Evolutionary conservation across 1,139 yeast species (phyloP).

Genomic region (Blastobotrys persicus): DNA sequence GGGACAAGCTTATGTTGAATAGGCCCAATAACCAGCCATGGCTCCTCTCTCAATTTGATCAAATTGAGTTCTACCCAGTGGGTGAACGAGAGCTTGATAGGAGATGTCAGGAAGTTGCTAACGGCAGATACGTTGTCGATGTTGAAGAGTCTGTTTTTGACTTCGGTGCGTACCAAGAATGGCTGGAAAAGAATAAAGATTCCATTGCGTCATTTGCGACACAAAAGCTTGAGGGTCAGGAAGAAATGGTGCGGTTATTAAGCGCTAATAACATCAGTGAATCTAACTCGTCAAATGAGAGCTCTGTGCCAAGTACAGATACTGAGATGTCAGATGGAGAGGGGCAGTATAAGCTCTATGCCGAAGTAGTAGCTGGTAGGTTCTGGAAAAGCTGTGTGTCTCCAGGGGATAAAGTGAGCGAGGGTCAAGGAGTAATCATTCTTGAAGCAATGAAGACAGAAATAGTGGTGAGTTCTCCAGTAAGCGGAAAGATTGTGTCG

Average conservation of each 20-base stretch:
- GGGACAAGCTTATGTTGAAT: conserved; percentile 90
- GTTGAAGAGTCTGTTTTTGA: conserved; percentile 78
- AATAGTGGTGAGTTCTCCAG: conserved; percentile 78
- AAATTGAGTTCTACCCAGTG: conserved; percentile 90
- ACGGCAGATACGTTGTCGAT: conserved; percentile 76
- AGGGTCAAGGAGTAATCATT: conserved; percentile 78
- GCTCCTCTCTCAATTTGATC: conserved; percentile 89
- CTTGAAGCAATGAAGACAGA: conserved; percentile 99
- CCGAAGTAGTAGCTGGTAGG: conserved; percentile 84
- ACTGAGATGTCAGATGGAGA: conserved; percentile 64
- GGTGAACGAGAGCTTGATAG: conserved; percentile 75
- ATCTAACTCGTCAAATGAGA: conserved; percentile 29
- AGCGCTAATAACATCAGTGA: neutral
- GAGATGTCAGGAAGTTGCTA: conserved; percentile 68
- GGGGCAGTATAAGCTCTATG: conserved; percentile 64
- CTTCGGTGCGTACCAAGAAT: conserved; percentile 69
- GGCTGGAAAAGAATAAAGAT: conserved; percentile 70
- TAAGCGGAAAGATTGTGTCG: conserved; percentile 72
- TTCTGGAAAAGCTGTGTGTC: conserved; percentile 90
- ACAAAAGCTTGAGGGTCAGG: conserved; percentile 76
- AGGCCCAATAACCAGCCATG: conserved; percentile 75
- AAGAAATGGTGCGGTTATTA: conserved; percentile 29
- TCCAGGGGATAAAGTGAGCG: conserved; percentile 73
- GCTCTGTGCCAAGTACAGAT: conserved; percentile 41
- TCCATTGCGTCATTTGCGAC: conserved; percentile 70